Base-by-base conservation (phyloP, 495 filamentous ascomycete species). In the Aspergillus wentii region DNA sequence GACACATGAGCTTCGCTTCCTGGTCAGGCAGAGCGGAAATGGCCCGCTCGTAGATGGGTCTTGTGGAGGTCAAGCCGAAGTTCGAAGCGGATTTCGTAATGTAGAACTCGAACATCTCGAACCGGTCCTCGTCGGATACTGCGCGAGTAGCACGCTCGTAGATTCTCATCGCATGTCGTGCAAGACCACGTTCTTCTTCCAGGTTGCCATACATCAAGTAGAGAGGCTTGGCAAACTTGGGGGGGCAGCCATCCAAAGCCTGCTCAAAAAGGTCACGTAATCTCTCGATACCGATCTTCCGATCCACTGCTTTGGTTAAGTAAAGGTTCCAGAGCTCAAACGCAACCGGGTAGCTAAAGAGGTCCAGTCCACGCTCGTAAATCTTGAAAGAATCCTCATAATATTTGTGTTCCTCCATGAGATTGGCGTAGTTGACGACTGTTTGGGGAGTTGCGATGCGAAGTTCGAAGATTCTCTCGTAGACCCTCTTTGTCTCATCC, bases 291-390 rank as follows among this genome's bases (percentile, higher is more conserved):
- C 86, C 79, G 49, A 97, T 91, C 60, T 91, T 88, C 28, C 94
- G 85, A 58, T 95, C 90, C 15, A 95, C 87, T 0, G 94, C 94
- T 63, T 96, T 99, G 34, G 89, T 96, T 40, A 99, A 74, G 56
- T 99, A 99, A 23, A 97, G 69, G 47, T 99, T 99, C 94, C 94
- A 99, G 8, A 99, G 72, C 62, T 99, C 94, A 59, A 97, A 99
- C 17, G 94, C 92, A 13, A 97, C 92, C 0, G 94, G 92, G 48
- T 97, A 97, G 57, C 76, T 88, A 79, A 99, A 99, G 6, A 97
- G 81, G 56, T 97, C 91, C 23, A 99, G 72, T 17, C 94, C 94
- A 41, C 92, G 83, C 61, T 99, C 94, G 64, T 94, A 99, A 35
- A 97, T 58, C 60, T 95, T 96, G 78, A 96, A 99, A 5, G 82